These are phyloP conservation scores for Pachysandra terminalis DNA, from an alignment of 164 flowering plant species.

Conservation along the genomic window DNA sequence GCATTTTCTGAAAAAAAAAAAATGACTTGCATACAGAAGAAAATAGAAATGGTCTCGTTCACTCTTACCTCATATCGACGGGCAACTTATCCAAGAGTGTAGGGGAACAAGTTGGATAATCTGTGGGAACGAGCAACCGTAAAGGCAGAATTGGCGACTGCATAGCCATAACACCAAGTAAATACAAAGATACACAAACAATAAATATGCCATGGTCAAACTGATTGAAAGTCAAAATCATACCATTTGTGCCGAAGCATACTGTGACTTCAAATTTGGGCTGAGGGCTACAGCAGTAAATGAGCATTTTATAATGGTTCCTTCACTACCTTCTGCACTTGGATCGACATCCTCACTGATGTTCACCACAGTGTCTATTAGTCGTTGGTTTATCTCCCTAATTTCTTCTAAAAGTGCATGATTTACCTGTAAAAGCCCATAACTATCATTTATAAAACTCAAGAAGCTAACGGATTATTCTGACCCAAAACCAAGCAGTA, in stretches of 20 bases:
- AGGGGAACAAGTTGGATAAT: constrained; percentile 87
- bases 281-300: constrained; percentile 79
- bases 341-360: constrained; percentile 69
- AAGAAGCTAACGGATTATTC: not conserved
- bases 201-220: not conserved
- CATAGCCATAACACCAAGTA: constrained; percentile 19
- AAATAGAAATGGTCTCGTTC: not conserved
- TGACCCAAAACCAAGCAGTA: not conserved
- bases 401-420: constrained; percentile 76
- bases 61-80: constrained; percentile 68
- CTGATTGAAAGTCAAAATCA: constrained; percentile 13
- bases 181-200: constrained; percentile 3
- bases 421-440: constrained; percentile 49
- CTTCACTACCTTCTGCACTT: constrained; percentile 68
- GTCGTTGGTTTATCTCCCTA: constrained; percentile 66
- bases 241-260: constrained; percentile 73
- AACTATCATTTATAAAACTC: not conserved
- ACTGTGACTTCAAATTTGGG: constrained; percentile 68
- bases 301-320: constrained; percentile 78
- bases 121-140: constrained; percentile 69
- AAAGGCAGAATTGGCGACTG: constrained; percentile 87
- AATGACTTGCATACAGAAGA: not conserved
- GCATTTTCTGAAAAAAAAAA: not conserved
- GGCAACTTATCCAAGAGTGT: constrained; percentile 79
- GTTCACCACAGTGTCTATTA: constrained; percentile 81